Evolutionary conservation across 768 basidiomycete species (phyloP).

Genomic region (Kwoniella europaea): DNA sequence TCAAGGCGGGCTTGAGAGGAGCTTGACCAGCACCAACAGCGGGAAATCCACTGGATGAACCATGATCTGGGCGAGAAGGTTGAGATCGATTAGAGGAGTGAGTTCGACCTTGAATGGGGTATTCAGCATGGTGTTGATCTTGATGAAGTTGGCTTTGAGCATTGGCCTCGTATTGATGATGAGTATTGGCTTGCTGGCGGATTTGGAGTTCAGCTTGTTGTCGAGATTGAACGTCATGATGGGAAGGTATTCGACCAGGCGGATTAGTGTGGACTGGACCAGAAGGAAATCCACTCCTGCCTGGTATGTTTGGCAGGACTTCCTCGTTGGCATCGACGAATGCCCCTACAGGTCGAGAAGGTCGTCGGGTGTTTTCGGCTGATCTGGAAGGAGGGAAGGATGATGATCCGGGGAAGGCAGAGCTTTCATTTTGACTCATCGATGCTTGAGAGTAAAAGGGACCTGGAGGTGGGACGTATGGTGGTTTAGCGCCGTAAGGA

Average conservation of each 20-base stretch:
- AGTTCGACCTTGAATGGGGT: not conserved
- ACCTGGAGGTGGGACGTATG: not conserved
- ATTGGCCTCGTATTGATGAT: too few relatives aligned
- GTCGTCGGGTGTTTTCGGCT: too few relatives aligned
- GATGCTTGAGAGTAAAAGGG: not conserved
- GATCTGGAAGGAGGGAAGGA: not conserved
- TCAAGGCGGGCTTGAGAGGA: not conserved
- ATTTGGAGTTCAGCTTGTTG: too few relatives aligned
- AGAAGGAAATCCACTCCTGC: not conserved
- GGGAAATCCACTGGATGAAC: too few relatives aligned
- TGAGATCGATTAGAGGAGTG: not conserved
- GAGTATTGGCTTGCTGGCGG: too few relatives aligned
- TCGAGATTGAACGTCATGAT: too few relatives aligned
- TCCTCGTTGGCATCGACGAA: not conserved
- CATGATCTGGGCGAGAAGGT: not conserved
- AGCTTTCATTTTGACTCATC: not conserved
- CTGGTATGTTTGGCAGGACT: not conserved
- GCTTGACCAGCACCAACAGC: not conserved
- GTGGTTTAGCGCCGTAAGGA: not conserved
- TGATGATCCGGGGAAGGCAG: not conserved
- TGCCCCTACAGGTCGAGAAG: not conserved
- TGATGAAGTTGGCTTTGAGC: not conserved
- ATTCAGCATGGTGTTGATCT: not conserved
- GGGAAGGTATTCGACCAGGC: too few relatives aligned
- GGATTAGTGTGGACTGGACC: too few relatives aligned